phyloP scores from a whole-genome alignment of 2,329 filamentous ascomycete genomes.

The Akanthomyces dipterigenus region DNA sequence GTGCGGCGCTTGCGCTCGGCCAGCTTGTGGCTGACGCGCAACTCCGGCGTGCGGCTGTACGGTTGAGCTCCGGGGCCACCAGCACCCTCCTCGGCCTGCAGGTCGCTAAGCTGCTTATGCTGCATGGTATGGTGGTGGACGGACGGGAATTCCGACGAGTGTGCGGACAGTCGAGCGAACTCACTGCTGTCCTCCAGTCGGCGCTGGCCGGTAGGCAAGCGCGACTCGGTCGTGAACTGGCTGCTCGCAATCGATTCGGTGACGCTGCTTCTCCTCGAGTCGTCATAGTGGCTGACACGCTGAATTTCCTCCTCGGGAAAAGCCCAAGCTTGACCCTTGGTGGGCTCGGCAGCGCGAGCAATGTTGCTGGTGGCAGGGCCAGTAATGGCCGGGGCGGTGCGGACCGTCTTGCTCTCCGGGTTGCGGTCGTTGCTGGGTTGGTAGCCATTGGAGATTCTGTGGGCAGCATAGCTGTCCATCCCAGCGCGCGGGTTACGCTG shows the following conservation, averaged over 20 bases:
- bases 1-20: constrained; percentile 77
- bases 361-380: constrained; percentile 59
- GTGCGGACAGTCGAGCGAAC: constrained; percentile 40
- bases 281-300: constrained; percentile 44
- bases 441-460: constrained; percentile 59
- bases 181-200: constrained; percentile 60
- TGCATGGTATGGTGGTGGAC: constrained; percentile 71
- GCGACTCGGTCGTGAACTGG: constrained; percentile 69
- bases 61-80: constrained; percentile 57
- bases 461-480: constrained; percentile 45
- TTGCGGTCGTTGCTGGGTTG: constrained; percentile 53
- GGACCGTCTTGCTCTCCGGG: constrained; percentile 48
- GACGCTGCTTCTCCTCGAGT: constrained; percentile 68
- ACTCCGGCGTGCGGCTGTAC: constrained; percentile 75
- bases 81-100: constrained; percentile 51
- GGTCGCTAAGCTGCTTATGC: constrained; percentile 62
- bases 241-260: constrained; percentile 74
- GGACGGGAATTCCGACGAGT: constrained; percentile 49
- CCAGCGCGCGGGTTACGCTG: constrained; percentile 54
- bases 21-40: constrained; percentile 77
- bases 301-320: constrained; percentile 68
- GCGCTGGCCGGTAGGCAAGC: constrained; percentile 64
- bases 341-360: constrained; percentile 68
- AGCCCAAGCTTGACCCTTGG: constrained; percentile 77
- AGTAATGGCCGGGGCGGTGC: constrained; percentile 70